Base-by-base conservation (phyloP, 345 rosid genomes). In the Eucalyptus erythrocorys region DNA sequence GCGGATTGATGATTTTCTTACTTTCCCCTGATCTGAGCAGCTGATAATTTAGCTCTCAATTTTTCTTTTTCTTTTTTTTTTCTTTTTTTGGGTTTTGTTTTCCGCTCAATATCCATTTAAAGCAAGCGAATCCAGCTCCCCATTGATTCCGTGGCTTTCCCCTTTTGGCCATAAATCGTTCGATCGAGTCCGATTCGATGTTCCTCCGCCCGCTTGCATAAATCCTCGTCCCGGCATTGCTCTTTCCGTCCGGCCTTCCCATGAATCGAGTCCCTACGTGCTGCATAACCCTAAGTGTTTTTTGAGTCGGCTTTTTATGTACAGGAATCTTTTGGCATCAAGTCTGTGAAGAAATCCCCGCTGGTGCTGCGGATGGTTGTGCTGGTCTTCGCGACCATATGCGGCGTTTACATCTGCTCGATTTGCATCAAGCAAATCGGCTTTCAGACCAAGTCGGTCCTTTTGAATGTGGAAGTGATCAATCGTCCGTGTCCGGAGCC, bases 381-480 rank as follows among this genome's bases (percentile, higher is more conserved):
- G 49, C 92, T 98, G 90, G 80, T 92, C 91, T 94, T 98, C 92
- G 95, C 94, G 61, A 96, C 95, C 97, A 94, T 94, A 5, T 97
- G 97, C 88, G 95, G 97, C 89, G 92, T 97, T 90, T 97, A 95
- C 91, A 97, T 96, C 87, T 97, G 92, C 92, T 93, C 98, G 40
- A 93, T 98, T 87, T 97, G 99, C 91, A 88, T 97, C 16, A 95
- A 94, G 94, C 99, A 98, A 94, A 94, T 95, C 47, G 93, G 99
- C 57, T 88, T 92, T 26, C 86, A 90, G 26, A 91, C 94, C 32
- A 94, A 91, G 51, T 86, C 93, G 85, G 95, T 92, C 6, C 89
- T 94, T 90, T 90, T 95, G 89, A 93, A 90, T 37, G 90, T 95
- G 49, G 93, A 91, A 92, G 95, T 93, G 85, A 88, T 94, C 80